Percentiles rank a stretch among this genome's conserved stretches.
phyloP scores from a whole-genome alignment of 2,329 filamentous ascomycete species.

The Cercospora sp. region DNA sequence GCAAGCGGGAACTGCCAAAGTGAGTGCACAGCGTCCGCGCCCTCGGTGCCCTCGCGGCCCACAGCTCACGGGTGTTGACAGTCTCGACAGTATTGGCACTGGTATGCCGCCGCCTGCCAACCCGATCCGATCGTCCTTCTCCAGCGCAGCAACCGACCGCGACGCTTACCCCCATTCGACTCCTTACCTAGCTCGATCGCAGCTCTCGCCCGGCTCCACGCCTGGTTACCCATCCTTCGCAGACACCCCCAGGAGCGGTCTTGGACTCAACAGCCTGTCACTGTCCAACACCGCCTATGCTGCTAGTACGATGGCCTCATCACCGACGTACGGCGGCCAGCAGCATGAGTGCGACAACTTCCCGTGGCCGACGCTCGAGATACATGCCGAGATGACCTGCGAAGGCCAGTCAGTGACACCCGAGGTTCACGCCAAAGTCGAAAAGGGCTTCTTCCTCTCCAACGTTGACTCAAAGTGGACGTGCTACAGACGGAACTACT shows the following conservation, averaged over 20 bases:
- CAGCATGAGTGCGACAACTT: constrained; percentile 42
- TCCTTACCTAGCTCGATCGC: constrained; percentile 32
- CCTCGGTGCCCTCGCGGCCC: constrained; percentile 20
- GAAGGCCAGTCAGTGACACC: constrained; percentile 63
- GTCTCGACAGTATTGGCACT: constrained; percentile 33
- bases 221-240: constrained; percentile 36
- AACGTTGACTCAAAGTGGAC: constrained; percentile 78
- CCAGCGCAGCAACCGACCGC: constrained; percentile 34
- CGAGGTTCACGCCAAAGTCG: constrained; percentile 76
- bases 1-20: constrained; percentile 46
- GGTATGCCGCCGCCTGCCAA: constrained; percentile 34
- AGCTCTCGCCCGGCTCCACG: constrained; percentile 33
- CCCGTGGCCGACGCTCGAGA: constrained; percentile 50
- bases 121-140: constrained; percentile 31
- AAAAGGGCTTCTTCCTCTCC: constrained; percentile 81
- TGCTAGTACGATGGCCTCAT: constrained; percentile 35
- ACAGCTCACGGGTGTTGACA: constrained; percentile 35
- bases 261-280: constrained; percentile 31
- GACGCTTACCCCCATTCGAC: constrained; percentile 33
- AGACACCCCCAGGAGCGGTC: constrained; percentile 36
- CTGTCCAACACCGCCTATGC: constrained; percentile 27
- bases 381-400: constrained; percentile 63
- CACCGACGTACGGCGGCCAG: constrained; percentile 32
- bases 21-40: constrained; percentile 41
- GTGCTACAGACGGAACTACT: constrained; percentile 89